Base-by-base conservation (phyloP, 2,329 filamentous ascomycete species). In the Escovopsis sp. region DNA sequence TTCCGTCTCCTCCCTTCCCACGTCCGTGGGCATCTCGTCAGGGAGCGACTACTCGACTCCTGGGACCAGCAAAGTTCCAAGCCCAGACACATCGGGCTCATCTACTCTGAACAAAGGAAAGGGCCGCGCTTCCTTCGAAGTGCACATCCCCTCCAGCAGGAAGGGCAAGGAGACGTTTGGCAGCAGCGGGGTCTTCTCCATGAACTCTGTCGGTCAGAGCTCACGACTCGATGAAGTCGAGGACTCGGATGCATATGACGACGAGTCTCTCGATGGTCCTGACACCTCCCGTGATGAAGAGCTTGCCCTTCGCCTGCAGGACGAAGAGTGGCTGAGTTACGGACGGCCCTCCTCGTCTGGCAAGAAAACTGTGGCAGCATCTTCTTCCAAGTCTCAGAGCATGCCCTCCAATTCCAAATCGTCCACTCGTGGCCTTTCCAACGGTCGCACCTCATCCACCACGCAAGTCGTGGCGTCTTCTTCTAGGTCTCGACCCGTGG, bases 141-240 rank as follows among this genome's bases (percentile, higher is more conserved):
- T 59, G 9, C 51, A 41, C 5, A 36, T 52, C 17, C 53, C 50
- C 16, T 39, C 43, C 2, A 43, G 39, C 31, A 39, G 48, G 11
- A 25, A 25, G 7, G 21, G 2, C 3, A 25, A 25, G 21, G 4
- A 25, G 21, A 8, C 11, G 3, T 25, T 9, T 11, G 11, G 11
- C 4, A 11, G 52, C 13, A 48, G 46, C 8, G 75, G 66, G 54
- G 56, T 65, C 34, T 68, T 61, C 41, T 59, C 68, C 2, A 51
- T 72, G 46, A 57, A 55, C 27, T 39, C 57, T 57, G 66, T 42
- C 50, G 56, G 35, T 68, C 70, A 52, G 54, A 62, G 33, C 41
- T 58, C 36, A 49, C 59, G 15, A 28, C 16, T 23, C 9, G 36
- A 27, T 3, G 54, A 63, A 54, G 68, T 41, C 50, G 54, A 60